Base-by-base conservation (phyloP, 1,139 yeast genomes). In the Hansenula sp. region DNA sequence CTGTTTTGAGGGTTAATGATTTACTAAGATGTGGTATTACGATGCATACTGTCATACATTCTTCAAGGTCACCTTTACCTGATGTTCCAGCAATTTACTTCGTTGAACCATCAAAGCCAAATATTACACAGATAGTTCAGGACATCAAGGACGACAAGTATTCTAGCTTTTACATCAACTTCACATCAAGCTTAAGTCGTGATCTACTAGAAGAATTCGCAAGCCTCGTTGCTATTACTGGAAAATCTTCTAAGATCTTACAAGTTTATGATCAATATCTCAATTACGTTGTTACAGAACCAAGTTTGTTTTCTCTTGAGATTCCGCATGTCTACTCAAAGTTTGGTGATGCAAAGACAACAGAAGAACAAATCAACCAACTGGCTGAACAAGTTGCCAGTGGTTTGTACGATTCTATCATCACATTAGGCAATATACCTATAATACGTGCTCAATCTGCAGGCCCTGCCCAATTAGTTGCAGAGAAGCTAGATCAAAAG, bases 31-130 rank as follows among this genome's bases (percentile, higher is more conserved):
- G 89, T 58, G 98, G 98, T 6, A 81, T 93, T 45, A 93, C 99
- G 0, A 85, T 90, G 53, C 98, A 93, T 62, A 74, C 93, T 49
- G 67, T 85, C 46, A 79, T 91, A 44, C 72, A 74, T 46, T 72
- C 87, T 41, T 78, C 77, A 46, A 71, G 99, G 50, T 78, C 91
- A 21, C 77, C 93, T 2, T 73, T 93, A 44, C 89, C 96, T 1
- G 99, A 93, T 57, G 98, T 91, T 9, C 96, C 98, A 1, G 99
- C 82, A 4, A 80, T 94, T 40, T 93, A 94, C 66, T 91, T 94
- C 57, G 82, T 93, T 38, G 86, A 87, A 47, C 99, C 99, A 5
- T 86, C 95, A 0, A 69, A 74, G 32, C 91, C 80, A 42, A 94
- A 93, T 60, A 71, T 93, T 40, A 67, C 77, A 38, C 60, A 67